Evolutionary conservation across 2,329 filamentous ascomycete genomes (phyloP).

Genomic region (Domatiomyces catenatus): DNA sequence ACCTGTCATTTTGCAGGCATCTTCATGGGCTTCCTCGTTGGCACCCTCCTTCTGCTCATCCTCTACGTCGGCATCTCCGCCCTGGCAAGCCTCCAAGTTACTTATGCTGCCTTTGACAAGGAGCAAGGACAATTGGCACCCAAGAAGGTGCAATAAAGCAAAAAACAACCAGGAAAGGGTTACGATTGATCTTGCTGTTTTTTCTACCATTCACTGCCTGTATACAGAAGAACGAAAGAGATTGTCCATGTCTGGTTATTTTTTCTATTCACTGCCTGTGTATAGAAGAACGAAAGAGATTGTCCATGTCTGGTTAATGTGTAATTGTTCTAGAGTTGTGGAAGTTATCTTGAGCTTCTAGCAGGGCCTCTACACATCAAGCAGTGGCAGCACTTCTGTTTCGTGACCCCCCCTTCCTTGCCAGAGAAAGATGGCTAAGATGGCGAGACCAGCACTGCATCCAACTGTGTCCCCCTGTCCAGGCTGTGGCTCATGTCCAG

Average conservation of each 20-base stretch:
- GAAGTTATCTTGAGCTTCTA: background rate
- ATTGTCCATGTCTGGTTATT: background rate
- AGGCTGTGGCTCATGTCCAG: background rate
- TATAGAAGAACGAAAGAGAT: background rate
- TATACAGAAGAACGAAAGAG: background rate
- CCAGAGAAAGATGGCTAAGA: background rate
- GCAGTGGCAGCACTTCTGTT: background rate
- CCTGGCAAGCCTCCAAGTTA: constrained; percentile 67
- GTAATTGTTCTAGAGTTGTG: background rate
- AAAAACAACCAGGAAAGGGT: background rate
- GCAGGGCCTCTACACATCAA: background rate
- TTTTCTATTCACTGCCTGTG: background rate
- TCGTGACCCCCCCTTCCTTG: background rate
- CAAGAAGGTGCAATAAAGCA: constrained; percentile 15
- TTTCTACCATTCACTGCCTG: background rate
- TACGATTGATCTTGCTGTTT: background rate
- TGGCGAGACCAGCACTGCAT: background rate
- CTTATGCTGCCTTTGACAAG: constrained; percentile 91
- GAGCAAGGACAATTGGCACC: constrained; percentile 59
- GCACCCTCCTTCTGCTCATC: constrained; percentile 58
- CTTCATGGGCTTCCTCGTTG: constrained; percentile 68
- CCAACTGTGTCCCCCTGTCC: background rate
- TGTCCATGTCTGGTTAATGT: background rate
- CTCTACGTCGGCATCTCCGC: constrained; percentile 64
- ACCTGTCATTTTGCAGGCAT: constrained; percentile 42